Evolutionary conservation across 1,284 basidiomycete genomes (phyloP), one percentile per base, ranked within the genome.

Genomic region (Tilletia caries): DNA sequence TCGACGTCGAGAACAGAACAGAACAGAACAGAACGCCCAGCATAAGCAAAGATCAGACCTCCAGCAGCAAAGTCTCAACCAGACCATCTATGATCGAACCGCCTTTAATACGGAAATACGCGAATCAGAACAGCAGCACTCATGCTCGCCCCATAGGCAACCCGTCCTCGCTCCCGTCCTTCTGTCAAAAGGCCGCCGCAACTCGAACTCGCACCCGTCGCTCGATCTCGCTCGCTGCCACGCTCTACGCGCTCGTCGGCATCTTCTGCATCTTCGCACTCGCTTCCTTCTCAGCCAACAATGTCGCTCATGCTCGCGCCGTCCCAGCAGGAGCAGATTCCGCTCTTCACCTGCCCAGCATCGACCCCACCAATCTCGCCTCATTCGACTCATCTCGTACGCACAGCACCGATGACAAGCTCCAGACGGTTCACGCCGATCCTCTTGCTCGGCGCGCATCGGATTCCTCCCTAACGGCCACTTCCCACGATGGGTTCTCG

Each of bases 21-120:
- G 20, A 8, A 33, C 3, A 29, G 18, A n/a, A 12, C 58, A 62
- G 8, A n/a, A n/a, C n/a, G n/a, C n/a, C n/a, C 58, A 62, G 25
- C 58, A 62, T 41, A 41, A 41, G 10, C 58, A 25, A 62, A 27
- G 4, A 33, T 20, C 32, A 33, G 29, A 34, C 29, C 13, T 29
- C 10, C 58, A 33, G 5, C 58, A 23, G 23, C 58, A 62, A n/a
- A n/a, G n/a, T n/a, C 29, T 13, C 27, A 29, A 62, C 29, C 3
- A 58, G n/a, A 25, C 12, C 29, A 62, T 37, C 32, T 34, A 62
- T 62, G 58, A 62, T 62, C 58, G 58, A 62, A 33, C 58, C 58
- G 27, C 58, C 58, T 34, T 62, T 62, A 62, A 62, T 62, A 62
- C 58, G 58, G 20, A 34, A n/a, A n/a, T n/a, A 8, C 58, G 10